phyloP scores from a whole-genome alignment of 768 basidiomycete species.

The Porpolomopsis calyptriformis region DNA sequence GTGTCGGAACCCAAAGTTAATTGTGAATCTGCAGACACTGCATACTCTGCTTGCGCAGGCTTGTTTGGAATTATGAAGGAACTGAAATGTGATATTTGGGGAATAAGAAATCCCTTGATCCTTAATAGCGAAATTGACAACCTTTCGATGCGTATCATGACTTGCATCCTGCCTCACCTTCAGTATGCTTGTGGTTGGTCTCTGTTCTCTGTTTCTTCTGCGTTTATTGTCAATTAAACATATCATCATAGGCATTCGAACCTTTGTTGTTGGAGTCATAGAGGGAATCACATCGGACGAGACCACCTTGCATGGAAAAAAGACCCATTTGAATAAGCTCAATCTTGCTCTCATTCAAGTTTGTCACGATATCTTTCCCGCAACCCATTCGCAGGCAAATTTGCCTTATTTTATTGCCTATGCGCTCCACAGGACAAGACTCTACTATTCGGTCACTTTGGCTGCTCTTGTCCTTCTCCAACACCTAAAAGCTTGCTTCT shows the following conservation, averaged over 20 bases:
- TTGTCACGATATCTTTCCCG: too few species aligned
- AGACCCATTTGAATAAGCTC: constrained; percentile 90
- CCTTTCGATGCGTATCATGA: too few species aligned
- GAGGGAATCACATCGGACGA: constrained; percentile 94
- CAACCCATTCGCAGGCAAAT: too few species aligned
- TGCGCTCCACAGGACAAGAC: constrained; percentile 72
- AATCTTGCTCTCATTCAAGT: constrained; percentile 95
- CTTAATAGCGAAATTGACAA: too few species aligned
- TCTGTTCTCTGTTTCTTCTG: too few species aligned
- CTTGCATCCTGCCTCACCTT: too few species aligned
- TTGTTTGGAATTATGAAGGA: too few species aligned
- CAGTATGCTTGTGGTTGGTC: constrained; percentile 58
- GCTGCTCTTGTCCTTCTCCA: constrained; percentile 60
- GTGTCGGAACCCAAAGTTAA: too few species aligned
- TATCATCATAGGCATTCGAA: constrained; percentile 66
- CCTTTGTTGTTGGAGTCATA: constrained; percentile 88
- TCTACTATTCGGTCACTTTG: constrained; percentile 59
- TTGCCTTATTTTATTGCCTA: constrained; percentile 35
- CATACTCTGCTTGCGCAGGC: too few species aligned
- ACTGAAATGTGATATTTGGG: too few species aligned
- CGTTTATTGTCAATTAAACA: constrained; percentile 2
- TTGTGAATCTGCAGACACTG: too few species aligned
- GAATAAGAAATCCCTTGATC: too few species aligned
- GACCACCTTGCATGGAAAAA: constrained; percentile 76
- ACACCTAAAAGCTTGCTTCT: constrained; percentile 83